Evolutionary conservation across 1,284 basidiomycete species (phyloP).

Genomic region (Leccinum subrobustum): DNA sequence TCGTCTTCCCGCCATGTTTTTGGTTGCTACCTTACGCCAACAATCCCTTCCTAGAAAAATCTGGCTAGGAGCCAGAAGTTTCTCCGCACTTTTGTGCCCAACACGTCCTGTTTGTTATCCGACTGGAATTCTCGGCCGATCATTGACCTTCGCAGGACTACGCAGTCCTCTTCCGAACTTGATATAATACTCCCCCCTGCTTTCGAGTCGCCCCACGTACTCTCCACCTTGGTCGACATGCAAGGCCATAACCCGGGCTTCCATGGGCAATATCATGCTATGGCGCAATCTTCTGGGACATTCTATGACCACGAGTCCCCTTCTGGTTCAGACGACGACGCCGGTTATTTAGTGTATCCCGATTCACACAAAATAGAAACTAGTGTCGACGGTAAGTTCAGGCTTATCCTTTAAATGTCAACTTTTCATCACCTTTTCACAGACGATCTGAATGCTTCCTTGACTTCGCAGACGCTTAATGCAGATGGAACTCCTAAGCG

Average conservation of each 20-base stretch:
- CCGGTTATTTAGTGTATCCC: conserved; percentile 30
- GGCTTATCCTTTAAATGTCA: conserved; percentile 10
- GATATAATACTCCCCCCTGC: conserved; percentile 2
- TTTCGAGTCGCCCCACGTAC: conserved; percentile 4
- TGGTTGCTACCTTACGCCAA: conserved; percentile 32
- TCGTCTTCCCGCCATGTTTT: conserved; percentile 35
- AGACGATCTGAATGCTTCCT: conserved; percentile 51
- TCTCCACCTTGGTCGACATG: conserved; percentile 23
- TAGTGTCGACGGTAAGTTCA: conserved; percentile 42
- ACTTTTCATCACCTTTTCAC: conserved; percentile 14
- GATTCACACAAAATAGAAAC: conserved; percentile 40
- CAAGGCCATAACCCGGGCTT: conserved; percentile 25
- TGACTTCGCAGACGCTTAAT: conserved; percentile 77
- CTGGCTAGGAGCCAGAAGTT: conserved; percentile 17
- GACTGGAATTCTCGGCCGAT: conserved; percentile 26
- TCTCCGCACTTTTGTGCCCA: conserved; percentile 18
- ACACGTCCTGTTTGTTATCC: conserved; percentile 32
- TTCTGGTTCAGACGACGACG: conserved; percentile 51
- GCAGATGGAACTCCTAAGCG: conserved; percentile 81
- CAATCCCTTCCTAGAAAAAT: conserved; percentile 30
- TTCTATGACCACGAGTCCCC: conserved; percentile 43
- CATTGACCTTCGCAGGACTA: conserved; percentile 25
- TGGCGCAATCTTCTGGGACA: conserved; percentile 29
- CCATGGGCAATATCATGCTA: conserved; percentile 18
- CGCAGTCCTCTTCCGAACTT: conserved; percentile 9